Conservation (phyloP, 257 asterid species). For the Przewalskia tangutica region DNA sequence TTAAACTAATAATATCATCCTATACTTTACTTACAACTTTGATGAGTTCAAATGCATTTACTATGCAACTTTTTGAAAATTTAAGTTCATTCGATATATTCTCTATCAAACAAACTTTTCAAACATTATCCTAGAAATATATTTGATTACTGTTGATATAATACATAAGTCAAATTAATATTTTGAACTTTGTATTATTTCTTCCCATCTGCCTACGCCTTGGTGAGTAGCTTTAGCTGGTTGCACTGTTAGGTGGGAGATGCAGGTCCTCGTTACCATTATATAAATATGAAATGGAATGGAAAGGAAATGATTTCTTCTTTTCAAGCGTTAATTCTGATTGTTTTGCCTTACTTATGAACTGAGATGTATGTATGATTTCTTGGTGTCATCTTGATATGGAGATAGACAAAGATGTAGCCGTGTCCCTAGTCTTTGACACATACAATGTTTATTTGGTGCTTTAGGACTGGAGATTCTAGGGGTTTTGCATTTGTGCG, state of each 20-base stretch:
- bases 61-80: background rate
- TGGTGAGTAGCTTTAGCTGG: background rate
- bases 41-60: background rate
- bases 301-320: background rate
- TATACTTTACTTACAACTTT: background rate
- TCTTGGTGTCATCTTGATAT: background rate
- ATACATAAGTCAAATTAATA: background rate
- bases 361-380: background rate
- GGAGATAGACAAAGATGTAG: background rate
- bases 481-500: conserved; percentile 96
- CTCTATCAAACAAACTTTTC: background rate
- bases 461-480: conserved; percentile 89
- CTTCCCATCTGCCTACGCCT: background rate
- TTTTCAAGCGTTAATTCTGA: background rate
- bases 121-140: background rate
- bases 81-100: background rate
- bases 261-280: background rate
- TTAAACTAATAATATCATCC: background rate
- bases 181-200: background rate
- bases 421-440: background rate
- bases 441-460: background rate
- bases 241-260: background rate
- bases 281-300: background rate
- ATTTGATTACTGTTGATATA: background rate
- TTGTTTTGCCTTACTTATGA: background rate